Conservation (phyloP, 2,329 filamentous ascomycete genomes). For the Fusarium phyllophilum region DNA sequence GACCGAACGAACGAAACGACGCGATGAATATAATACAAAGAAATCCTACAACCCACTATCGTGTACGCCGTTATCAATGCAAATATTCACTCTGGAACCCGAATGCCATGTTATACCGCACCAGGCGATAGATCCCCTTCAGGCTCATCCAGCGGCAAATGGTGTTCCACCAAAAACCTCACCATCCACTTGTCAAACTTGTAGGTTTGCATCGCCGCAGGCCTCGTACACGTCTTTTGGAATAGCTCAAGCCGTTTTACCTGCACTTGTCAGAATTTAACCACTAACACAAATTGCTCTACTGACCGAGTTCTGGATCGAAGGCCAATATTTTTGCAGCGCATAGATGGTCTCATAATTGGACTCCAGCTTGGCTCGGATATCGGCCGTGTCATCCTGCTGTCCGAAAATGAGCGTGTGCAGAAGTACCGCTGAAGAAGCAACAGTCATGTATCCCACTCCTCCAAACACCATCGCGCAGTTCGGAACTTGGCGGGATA, state of each 20-base stretch:
- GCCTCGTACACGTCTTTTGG: background rate
- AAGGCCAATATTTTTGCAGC: conserved; percentile 6
- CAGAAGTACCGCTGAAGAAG: background rate
- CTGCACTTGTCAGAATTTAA: background rate
- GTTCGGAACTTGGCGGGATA: conserved; percentile 5
- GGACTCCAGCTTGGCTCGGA: conserved; percentile 2
- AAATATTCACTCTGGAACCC: background rate
- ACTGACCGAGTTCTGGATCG: conserved; percentile 1
- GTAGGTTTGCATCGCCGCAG: background rate
- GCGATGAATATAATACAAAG: background rate
- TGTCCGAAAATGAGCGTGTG: conserved; percentile 5
- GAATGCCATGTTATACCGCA: background rate
- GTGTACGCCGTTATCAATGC: background rate
- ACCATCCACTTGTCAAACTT: conserved; percentile 15
- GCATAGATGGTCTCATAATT: conserved; percentile 10
- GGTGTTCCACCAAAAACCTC: conserved; percentile 7
- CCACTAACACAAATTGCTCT: background rate
- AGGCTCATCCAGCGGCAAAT: conserved; percentile 4
- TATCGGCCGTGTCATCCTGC: conserved; percentile 1
- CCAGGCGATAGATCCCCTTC: background rate
- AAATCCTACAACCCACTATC: fast-evolving
- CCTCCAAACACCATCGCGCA: conserved; percentile 4
- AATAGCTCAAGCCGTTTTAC: background rate
- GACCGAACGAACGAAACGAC: background rate
- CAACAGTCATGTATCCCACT: conserved; percentile 9